Evolutionary conservation across 1,284 basidiomycete species (phyloP).

Genomic region (Trametes polyzona): DNA sequence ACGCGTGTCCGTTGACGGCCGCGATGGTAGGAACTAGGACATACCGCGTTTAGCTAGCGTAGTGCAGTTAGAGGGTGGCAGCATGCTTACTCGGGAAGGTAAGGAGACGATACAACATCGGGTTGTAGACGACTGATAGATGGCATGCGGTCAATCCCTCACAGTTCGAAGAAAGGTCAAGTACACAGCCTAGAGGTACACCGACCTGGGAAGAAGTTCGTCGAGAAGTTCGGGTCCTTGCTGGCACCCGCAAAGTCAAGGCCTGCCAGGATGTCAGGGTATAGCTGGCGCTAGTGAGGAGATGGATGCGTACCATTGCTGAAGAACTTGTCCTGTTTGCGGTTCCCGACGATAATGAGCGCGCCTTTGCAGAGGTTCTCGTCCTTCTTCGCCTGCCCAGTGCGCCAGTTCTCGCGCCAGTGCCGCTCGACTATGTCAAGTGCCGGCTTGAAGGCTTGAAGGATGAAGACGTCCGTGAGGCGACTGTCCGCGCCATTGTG

Average conservation of each 20-base stretch:
- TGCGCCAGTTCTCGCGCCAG: constrained; percentile 68
- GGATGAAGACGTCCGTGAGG: constrained; percentile 63
- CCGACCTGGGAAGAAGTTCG: constrained; percentile 64
- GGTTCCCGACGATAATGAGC: constrained; percentile 76
- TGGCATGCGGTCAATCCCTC: background rate
- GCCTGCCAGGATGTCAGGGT: constrained; percentile 44
- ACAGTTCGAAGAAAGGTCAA: too few species aligned
- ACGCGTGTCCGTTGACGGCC: constrained; percentile 91
- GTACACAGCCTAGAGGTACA: constrained; percentile 2
- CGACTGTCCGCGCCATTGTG: constrained; percentile 80
- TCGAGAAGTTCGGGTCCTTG: constrained; percentile 63
- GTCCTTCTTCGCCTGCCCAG: constrained; percentile 44
- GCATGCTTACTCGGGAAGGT: constrained; percentile 66
- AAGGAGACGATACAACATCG: constrained; percentile 46
- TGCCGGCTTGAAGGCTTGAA: constrained; percentile 69
- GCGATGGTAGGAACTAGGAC: constrained; percentile 78
- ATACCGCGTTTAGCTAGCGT: constrained; percentile 8
- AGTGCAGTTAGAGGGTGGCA: background rate
- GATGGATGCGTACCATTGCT: constrained; percentile 65
- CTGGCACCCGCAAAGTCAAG: constrained; percentile 72
- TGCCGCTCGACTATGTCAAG: constrained; percentile 78
- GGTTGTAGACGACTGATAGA: constrained; percentile 38
- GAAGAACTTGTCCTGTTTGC: constrained; percentile 85
- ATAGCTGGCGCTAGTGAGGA: constrained; percentile 16
- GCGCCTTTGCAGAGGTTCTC: constrained; percentile 56